Base-by-base conservation (phyloP, 495 filamentous ascomycete species). In the Hypoxylon intermedium region DNA sequence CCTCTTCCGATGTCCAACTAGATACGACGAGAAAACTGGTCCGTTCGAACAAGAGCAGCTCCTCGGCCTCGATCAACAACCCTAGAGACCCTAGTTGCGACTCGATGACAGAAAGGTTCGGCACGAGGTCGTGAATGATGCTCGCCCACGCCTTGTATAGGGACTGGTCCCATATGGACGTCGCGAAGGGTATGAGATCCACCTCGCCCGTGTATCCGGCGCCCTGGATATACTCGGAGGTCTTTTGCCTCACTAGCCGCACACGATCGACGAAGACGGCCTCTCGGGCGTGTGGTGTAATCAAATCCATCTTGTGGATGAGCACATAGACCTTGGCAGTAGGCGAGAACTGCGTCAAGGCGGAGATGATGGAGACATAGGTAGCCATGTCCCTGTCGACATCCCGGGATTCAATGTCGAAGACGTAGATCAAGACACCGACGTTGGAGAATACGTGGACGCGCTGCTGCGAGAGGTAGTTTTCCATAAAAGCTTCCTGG, bases 271-370 rank as follows among this genome's bases (percentile, higher is more conserved):
- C 84, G 74, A 94, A 96, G 57, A 97, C 84, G 33, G 85, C 83
- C 60, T 89, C 85, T 28, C 93, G 85, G 64, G 87, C 82, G 54
- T 88, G 79, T 28, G 85, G 83, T 65, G 91, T 90, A 52, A 98
- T 91, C n/a, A 98, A 84, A 72, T 98, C 94, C 88, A 98, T 96
- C 74, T 98, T 98, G 83, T 98, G 94, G 57, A 98, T 88, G 6
- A 98, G 84, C 47, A 92, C 88, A 77, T 96, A 98, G 62, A 98
- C 85, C 63, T 88, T 86, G 44, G 94, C 93, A 6, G 80, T 80
- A 38, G 90, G 89, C 18, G 88, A 92, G 79, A 87, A 94, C 73
- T 97, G 92, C 26, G 83, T 77, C 26, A 98, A 80, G 0, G 94
- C 94, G 46, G 85, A 79, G 67, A 97, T 91, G 69, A 97, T 91